Evolutionary conservation across 2,329 filamentous ascomycete species (phyloP), one percentile per base, ranked within the genome.

Genomic region (Microdochium paspali): DNA sequence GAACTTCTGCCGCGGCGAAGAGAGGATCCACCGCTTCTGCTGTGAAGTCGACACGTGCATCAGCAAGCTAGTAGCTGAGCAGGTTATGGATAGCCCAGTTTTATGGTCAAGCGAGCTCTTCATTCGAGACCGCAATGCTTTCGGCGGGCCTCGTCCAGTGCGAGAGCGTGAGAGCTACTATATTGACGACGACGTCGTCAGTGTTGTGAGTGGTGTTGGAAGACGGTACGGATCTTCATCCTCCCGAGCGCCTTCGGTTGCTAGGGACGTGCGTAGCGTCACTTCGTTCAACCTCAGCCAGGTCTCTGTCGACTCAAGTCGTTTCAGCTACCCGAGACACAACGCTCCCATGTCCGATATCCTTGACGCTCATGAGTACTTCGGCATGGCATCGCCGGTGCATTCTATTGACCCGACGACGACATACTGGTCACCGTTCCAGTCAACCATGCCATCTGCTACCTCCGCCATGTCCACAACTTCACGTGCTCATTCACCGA

Each of bases 1-100:
- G 62, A 95, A 95, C 59, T 91, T 97, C 55, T 98, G 93, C 66
- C 85, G 83, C 55, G 93, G 91, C 5, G 93, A 98, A 62, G 93
- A 98, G 66, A 75, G 93, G 45, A 91, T 98, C 30, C 93, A 97
- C 62, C 82, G 90, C 10, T 93, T 98, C 64, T 93, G 85, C 60
- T 86, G 90, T 54, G 93, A 97, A 62, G 79, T 97, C 24, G 86
- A 91, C 57, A 85, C 81, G 51, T 95, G 89, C 59, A 84, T 95
- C 53, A 85, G 82, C 55, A 90, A 89, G 61, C 73, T 97, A 7
- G 84, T 95, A 25, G 89, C 88, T 24, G 87, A 94, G 50, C 89
- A 82, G 43, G 82, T 95, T 51, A 74, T 86, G 51, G 87, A 95
- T 31, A 87, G 87, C 0, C 90, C 91, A 0, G 87, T 95, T 0